Conservation (phyloP, 164 flowering plant genomes). For the Santalum album region DNA sequence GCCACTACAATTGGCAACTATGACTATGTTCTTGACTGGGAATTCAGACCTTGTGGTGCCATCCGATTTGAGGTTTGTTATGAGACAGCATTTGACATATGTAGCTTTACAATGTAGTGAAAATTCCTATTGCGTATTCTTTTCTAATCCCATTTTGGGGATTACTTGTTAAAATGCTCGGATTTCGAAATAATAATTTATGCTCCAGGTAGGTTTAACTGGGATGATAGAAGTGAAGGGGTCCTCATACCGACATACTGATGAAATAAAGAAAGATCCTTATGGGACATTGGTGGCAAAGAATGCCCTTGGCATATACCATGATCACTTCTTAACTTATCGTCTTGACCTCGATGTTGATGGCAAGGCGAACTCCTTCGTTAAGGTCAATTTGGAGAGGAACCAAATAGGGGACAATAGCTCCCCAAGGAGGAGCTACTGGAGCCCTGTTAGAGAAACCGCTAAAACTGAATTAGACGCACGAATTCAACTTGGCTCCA, state of each 20-base stretch:
- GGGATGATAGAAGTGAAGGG: conserved; percentile 15
- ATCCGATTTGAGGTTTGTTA: conserved; percentile 5
- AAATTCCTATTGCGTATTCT: too few relatives aligned
- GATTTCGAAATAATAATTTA: too few relatives aligned
- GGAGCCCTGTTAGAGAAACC: conserved; percentile 9
- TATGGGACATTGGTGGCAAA: conserved; percentile 16
- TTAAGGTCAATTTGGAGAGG: conserved; percentile 12
- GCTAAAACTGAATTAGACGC: conserved; percentile 22
- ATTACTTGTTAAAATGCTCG: too few relatives aligned
- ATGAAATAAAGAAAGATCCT: conserved; percentile 16
- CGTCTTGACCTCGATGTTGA: conserved; percentile 22
- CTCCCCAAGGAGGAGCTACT: conserved; percentile 24
- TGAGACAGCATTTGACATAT: too few relatives aligned
- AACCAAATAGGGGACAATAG: conserved; percentile 1
- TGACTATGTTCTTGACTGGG: conserved; percentile 37
- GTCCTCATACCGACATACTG: conserved; percentile 8
- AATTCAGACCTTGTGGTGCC: conserved; percentile 26
- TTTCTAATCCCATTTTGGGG: too few relatives aligned
- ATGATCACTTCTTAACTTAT: conserved; percentile 19
- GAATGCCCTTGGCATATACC: conserved; percentile 13
- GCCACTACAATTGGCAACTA: conserved; percentile 31
- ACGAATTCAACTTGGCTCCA: conserved; percentile 9
- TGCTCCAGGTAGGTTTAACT: conserved; percentile 17
- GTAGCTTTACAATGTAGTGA: too few relatives aligned
- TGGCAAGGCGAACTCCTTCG: conserved; percentile 26